These are phyloP conservation scores for Camelina laxa DNA, from an alignment of 345 rosid species.

Conservation along the genomic window DNA sequence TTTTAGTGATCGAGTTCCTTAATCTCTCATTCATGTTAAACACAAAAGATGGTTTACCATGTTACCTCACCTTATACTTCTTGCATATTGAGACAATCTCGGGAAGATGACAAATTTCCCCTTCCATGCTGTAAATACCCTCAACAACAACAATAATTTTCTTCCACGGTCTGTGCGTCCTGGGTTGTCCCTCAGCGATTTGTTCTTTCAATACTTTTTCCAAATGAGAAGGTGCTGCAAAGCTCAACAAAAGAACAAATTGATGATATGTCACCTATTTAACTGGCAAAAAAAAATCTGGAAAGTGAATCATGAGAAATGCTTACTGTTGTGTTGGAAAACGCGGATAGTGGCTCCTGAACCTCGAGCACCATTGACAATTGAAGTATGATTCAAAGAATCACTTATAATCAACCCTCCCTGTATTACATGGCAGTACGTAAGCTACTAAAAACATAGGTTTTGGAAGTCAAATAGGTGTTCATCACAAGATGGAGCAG, in stretches of 20 bases:
- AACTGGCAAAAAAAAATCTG: not conserved
- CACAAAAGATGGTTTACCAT: constrained; percentile 1
- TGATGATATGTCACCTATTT: constrained; percentile 20
- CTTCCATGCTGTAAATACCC: constrained; percentile 98
- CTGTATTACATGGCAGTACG: constrained; percentile 46
- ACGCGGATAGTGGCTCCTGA: constrained; percentile 96
- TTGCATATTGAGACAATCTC: constrained; percentile 91
- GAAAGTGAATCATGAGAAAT: constrained; percentile 2
- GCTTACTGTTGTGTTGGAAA: constrained; percentile 93
- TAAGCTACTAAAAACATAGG: constrained; percentile 2
- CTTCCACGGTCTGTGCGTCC: constrained; percentile 96
- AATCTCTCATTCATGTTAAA: constrained; percentile 6
- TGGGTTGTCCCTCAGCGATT: constrained; percentile 91
- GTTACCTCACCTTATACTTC: constrained; percentile 73
- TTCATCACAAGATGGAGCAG: constrained; percentile 17
- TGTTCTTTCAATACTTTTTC: constrained; percentile 92
- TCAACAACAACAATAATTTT: constrained; percentile 86
- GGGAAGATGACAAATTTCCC: constrained; percentile 88
- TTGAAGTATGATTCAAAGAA: constrained; percentile 94
- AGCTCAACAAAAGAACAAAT: constrained; percentile 16
- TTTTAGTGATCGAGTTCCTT: constrained; percentile 2
- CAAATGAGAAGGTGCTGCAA: constrained; percentile 86
- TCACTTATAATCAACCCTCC: constrained; percentile 93
- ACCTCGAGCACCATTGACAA: constrained; percentile 96
- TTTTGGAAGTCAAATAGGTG: not conserved